phyloP scores from a whole-genome alignment of 805 yeast species.

The Brettanomyces nanus region DNA sequence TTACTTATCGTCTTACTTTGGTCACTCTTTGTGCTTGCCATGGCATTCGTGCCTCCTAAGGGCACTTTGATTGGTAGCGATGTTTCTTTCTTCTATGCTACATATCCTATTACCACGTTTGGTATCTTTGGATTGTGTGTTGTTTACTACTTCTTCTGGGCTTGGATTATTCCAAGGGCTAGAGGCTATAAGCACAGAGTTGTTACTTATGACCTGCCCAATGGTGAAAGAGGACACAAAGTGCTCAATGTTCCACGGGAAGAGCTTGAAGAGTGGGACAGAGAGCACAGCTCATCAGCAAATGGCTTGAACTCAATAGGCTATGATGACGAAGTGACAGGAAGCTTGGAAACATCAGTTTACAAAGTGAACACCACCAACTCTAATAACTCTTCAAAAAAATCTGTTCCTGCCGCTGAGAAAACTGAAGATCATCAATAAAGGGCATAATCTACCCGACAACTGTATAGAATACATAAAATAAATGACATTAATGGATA shows the following conservation, averaged over 20 bases:
- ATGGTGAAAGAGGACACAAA: slow-evolving; percentile 33
- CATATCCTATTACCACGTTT: slow-evolving; percentile 32
- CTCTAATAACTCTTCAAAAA: too few relatives aligned
- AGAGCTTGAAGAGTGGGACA: too few relatives aligned
- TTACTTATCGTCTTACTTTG: slow-evolving; percentile 26
- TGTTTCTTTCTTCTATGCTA: slow-evolving; percentile 34
- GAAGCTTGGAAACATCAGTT: too few relatives aligned
- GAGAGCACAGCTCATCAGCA: too few relatives aligned
- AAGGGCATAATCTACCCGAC: too few relatives aligned
- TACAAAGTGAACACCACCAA: too few relatives aligned
- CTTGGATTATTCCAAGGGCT: slow-evolving; percentile 26
- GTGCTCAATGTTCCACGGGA: slow-evolving; percentile 31
- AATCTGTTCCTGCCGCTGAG: too few relatives aligned
- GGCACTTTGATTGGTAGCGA: slow-evolving; percentile 33
- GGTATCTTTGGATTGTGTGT: slow-evolving; percentile 28
- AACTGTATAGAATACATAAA: too few relatives aligned
- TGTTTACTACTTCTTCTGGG: slow-evolving; percentile 31
- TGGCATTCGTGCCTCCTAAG: slow-evolving; percentile 36
- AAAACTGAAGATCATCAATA: too few relatives aligned
- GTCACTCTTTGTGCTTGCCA: slow-evolving; percentile 30
- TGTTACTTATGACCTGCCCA: slow-evolving; percentile 23
- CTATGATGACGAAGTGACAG: too few relatives aligned
- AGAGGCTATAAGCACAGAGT: slow-evolving; percentile 28
- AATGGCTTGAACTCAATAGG: too few relatives aligned
- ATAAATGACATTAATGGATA: too few relatives aligned